phyloP scores from a whole-genome alignment of 2,329 filamentous ascomycete species.

The Colletotrichum filicis region DNA sequence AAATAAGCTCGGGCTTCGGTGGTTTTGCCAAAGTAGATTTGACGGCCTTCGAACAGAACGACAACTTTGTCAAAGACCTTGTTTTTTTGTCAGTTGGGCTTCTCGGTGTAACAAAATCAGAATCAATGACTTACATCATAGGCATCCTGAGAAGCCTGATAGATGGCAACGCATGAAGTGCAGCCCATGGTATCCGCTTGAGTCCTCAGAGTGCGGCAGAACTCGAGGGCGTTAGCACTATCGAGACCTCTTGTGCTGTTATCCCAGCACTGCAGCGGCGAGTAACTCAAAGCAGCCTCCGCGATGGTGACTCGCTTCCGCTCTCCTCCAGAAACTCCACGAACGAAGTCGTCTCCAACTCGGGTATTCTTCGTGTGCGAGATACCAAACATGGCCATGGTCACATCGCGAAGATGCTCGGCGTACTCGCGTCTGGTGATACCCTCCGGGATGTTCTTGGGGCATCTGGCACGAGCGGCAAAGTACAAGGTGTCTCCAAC shows the following conservation, averaged over 20 bases:
- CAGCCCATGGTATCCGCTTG: slow-evolving; percentile 41
- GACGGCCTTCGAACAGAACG: slow-evolving; percentile 73
- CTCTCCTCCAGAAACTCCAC: slow-evolving; percentile 33
- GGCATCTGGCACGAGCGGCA: slow-evolving; percentile 66
- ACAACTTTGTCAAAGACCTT: slow-evolving; percentile 73
- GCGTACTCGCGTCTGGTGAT: slow-evolving; percentile 53
- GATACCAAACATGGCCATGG: slow-evolving; percentile 66
- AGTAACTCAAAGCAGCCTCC: slow-evolving; percentile 44
- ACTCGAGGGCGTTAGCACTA: slow-evolving; percentile 35
- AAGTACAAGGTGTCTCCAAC: slow-evolving; percentile 72
- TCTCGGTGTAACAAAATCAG: background rate
- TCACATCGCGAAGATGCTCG: slow-evolving; percentile 61
- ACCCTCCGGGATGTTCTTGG: slow-evolving; percentile 58
- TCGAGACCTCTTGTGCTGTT: slow-evolving; percentile 63
- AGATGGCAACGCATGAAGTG: slow-evolving; percentile 53
- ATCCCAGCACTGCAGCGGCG: slow-evolving; percentile 47
- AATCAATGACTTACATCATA: slow-evolving; percentile 53
- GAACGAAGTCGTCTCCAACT: slow-evolving; percentile 65
- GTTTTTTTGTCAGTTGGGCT: background rate
- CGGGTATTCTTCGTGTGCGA: slow-evolving; percentile 64
- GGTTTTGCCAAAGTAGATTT: slow-evolving; percentile 74
- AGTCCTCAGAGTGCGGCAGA: slow-evolving; percentile 39
- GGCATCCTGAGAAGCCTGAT: slow-evolving; percentile 70
- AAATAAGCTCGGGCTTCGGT: slow-evolving; percentile 73
- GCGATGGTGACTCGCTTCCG: slow-evolving; percentile 47